Evolutionary conservation across 331 rosid genomes (phyloP).

Genomic region (Cydonia oblonga): DNA sequence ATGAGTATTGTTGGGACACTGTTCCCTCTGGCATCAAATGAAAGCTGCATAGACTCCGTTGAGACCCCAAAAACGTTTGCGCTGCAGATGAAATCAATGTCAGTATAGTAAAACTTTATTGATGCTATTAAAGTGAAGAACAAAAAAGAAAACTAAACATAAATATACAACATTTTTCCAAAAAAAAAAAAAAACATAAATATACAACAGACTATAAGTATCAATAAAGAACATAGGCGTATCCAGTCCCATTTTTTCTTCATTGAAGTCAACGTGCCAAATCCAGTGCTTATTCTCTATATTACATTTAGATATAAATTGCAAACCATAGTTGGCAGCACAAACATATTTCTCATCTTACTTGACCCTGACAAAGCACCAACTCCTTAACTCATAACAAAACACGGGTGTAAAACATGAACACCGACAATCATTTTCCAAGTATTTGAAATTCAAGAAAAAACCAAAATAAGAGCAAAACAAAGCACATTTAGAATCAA

Average conservation of each 20-base stretch:
- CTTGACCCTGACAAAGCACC: too few species aligned
- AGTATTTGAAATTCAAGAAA: background rate
- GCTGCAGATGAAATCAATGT: constrained; percentile 41
- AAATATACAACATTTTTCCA: too few species aligned
- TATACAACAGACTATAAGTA: background rate
- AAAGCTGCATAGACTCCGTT: constrained; percentile 97
- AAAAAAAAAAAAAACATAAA: background rate
- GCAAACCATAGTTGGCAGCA: too few species aligned
- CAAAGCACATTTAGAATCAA: background rate
- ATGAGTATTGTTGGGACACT: constrained; percentile 86
- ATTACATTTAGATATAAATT: too few species aligned
- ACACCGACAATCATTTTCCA: background rate
- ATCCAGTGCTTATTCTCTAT: too few species aligned
- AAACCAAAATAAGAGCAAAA: background rate
- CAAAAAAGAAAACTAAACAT: background rate
- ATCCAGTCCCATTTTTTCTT: background rate
- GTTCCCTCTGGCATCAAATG: constrained; percentile 93
- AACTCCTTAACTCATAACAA: too few species aligned
- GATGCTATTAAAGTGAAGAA: background rate
- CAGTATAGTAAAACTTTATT: constrained; percentile 1
- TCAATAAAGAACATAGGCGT: background rate
- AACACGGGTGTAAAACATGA: too few species aligned
- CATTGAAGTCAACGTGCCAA: too few species aligned
- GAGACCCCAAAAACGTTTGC: constrained; percentile 94
- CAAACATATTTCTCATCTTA: too few species aligned